Base-by-base conservation (phyloP, 495 filamentous ascomycete species). In the Tuber calosporum region DNA sequence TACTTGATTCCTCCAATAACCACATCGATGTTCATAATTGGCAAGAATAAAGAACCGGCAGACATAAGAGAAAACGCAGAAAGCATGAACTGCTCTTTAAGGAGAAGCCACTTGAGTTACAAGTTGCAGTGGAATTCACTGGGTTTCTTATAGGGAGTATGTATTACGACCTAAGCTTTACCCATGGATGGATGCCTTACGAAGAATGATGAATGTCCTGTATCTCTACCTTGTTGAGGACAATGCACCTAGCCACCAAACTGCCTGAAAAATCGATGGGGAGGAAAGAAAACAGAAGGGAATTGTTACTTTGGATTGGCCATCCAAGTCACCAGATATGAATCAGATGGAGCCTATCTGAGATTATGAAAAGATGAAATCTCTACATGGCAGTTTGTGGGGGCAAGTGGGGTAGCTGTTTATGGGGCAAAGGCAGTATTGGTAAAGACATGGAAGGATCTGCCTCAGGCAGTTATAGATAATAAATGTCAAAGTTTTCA, bases 141-240 rank as follows among this genome's bases (percentile, higher is more conserved):
- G n/a, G n/a, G n/a, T n/a, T n/a, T n/a, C n/a, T n/a, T n/a, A n/a
- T n/a, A n/a, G n/a, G n/a, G n/a, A n/a, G n/a, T n/a, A n/a, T n/a
- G n/a, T n/a, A 36, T 70, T 70, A 0, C 38, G 62, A 53, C 40
- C 41, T 1, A 19, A 67, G 0, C 70, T 72, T 0, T 72, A 72
- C 37, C 70, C 45, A 8, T 72, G n/a, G 70, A 72, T 72, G 48
- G 5, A 34, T 72, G 34, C 41, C 48, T 38, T 1, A 72, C 70
- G 0, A n/a, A n/a, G n/a, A n/a, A n/a, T n/a, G n/a, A n/a, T n/a
- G n/a, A n/a, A n/a, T n/a, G n/a, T n/a, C n/a, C n/a, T n/a, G n/a
- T n/a, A n/a, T n/a, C n/a, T n/a, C n/a, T 67, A 53, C 13, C 70
- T 67, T 7, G 41, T 72, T 19, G 70, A 72, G 38, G 70, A 72